Evolutionary conservation across 257 asterid genomes (phyloP).

Genomic region (Solanum stenotomum): DNA sequence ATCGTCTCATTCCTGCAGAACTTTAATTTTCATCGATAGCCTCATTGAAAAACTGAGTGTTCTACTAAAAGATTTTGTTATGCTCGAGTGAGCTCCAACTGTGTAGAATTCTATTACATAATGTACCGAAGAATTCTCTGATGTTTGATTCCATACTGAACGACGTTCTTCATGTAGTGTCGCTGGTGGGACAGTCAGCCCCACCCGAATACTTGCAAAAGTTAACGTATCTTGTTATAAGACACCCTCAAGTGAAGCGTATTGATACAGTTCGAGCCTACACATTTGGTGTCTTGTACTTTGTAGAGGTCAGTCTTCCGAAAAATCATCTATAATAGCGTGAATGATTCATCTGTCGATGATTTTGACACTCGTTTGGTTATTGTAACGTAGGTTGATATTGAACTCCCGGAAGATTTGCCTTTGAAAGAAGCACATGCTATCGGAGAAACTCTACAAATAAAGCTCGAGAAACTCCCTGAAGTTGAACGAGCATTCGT

Average conservation of each 20-base stretch:
- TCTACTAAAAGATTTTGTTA: background rate
- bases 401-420: conserved; percentile 76
- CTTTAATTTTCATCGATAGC: background rate
- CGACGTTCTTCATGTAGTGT: conserved; percentile 28
- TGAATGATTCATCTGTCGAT: background rate
- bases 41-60: background rate
- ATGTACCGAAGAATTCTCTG: background rate
- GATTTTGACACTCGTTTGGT: background rate
- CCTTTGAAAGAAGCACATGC: conserved; percentile 84
- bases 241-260: conserved; percentile 78
- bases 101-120: too few relatives aligned
- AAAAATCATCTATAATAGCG: background rate
- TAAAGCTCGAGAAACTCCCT: conserved; percentile 70
- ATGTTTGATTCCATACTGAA: background rate
- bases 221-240: conserved; percentile 66
- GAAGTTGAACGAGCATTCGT: conserved; percentile 95
- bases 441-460: conserved; percentile 71
- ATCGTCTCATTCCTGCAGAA: background rate
- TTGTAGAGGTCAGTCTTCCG: conserved; percentile 66
- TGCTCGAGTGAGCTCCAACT: too few relatives aligned
- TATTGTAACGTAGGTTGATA: conserved; percentile 47
- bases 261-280: conserved; percentile 91
- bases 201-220: conserved; percentile 72
- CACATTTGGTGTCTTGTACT: conserved; percentile 83
- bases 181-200: conserved; percentile 85